Base-by-base conservation (phyloP, 2,329 filamentous ascomycete species). In the Fusarium marasasianum region DNA sequence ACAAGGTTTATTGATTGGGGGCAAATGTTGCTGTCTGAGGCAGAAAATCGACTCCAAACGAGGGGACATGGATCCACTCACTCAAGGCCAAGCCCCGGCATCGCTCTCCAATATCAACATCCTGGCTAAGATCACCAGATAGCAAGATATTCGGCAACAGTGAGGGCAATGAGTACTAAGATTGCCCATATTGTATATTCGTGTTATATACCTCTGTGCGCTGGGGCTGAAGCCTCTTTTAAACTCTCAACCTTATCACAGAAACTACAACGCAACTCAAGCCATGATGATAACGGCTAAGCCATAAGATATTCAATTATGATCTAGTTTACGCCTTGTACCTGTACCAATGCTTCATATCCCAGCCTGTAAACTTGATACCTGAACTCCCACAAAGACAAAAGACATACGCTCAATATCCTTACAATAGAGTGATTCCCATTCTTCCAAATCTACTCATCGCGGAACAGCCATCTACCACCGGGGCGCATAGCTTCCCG, bases 401-500 rank as follows among this genome's bases (percentile, higher is more conserved):
- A 63, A 35, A 38, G 14, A 61, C 15, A 58, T 58, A 53, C 31
- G 50, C 57, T 61, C 47, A 29, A 48, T 61, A 55, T 48, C 37
- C 41, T 48, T 38, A 29, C 18, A 54, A 62, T 41, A 31, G 18
- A 54, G 63, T 38, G 35, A 63, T 17, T 14, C 35, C 33, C 37
- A 61, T 20, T 20, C 31, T 43, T 35, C 31, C 33, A 15, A 13
- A 40, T 57, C 73, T 80, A 92, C 81, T 98, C 95, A 81, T 98
- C 95, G 73, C 90, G 89, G 79, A 97, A 98, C 11, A 93, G 81
- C 92, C 93, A 98, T 71, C 88, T 86, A 0, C 95, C 95, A 10
- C 90, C 91, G 5, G 89, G 88, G 38, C 91, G 89, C 89, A 94
- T 93, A 3, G 96, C 95, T 80, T 98, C 95, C 56, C 91, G 87